Evolutionary conservation across 768 basidiomycete species (phyloP).

Genomic region (Lentinus tigrinus): DNA sequence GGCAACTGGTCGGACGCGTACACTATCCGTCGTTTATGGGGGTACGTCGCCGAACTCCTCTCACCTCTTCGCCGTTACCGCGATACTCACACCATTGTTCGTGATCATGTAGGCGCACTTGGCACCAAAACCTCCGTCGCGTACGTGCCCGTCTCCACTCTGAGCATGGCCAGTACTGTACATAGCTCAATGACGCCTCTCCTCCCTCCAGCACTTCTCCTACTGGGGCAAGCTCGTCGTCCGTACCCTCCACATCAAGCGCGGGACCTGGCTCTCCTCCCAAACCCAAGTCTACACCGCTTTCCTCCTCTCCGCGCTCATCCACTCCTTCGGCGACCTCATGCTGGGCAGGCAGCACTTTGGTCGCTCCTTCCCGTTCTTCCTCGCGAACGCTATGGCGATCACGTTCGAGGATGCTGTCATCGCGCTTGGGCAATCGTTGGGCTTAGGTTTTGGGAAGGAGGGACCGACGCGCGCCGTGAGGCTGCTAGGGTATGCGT

Average conservation of each 20-base stretch:
- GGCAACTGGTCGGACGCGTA: slow-evolving; percentile 20
- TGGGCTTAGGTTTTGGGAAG: background rate
- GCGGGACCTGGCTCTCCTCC: slow-evolving; percentile 17
- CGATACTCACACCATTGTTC: background rate
- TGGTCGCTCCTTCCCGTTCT: slow-evolving; percentile 19
- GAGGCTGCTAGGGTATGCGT: slow-evolving; percentile 13
- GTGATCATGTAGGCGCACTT: slow-evolving; percentile 10
- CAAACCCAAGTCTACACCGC: slow-evolving; percentile 21
- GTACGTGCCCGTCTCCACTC: slow-evolving; percentile 2
- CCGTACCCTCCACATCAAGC: slow-evolving; percentile 5
- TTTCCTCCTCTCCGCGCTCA: slow-evolving; percentile 17
- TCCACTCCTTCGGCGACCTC: slow-evolving; percentile 18
- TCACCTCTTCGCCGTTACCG: background rate
- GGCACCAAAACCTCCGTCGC: slow-evolving; percentile 22
- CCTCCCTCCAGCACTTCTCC: slow-evolving; percentile 6
- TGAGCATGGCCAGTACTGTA: background rate
- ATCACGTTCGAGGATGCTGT: slow-evolving; percentile 19
- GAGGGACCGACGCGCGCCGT: background rate
- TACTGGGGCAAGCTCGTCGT: slow-evolving; percentile 10
- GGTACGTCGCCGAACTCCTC: slow-evolving; percentile 5
- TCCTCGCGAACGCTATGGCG: slow-evolving; percentile 13
- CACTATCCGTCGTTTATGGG: slow-evolving; percentile 22
- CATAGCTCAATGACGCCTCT: background rate
- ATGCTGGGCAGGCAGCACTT: slow-evolving; percentile 10
- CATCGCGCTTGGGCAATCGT: background rate